Conservation (phyloP, 768 basidiomycete genomes). For the Russula compacta region DNA sequence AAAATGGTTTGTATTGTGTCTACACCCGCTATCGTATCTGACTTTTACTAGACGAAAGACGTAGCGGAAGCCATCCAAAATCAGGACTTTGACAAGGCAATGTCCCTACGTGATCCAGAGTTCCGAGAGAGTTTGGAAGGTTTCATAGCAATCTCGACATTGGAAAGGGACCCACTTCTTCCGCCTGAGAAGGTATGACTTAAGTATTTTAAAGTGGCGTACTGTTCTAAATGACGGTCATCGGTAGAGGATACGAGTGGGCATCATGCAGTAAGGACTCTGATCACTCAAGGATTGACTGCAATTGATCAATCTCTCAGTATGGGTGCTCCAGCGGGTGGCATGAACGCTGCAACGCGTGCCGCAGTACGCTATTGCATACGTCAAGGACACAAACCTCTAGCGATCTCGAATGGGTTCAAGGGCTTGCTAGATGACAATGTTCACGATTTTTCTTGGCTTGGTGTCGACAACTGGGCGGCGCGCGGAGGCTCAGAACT, state of each 20-base stretch:
- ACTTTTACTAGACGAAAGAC: constrained; percentile 59
- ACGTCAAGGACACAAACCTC: constrained; percentile 84
- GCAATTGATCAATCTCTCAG: constrained; percentile 32
- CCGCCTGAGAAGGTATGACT: constrained; percentile 27
- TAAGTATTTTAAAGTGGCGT: neutral
- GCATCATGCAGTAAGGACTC: constrained; percentile 67
- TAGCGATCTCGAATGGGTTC: constrained; percentile 94
- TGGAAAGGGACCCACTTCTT: constrained; percentile 34
- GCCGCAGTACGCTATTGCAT: constrained; percentile 91
- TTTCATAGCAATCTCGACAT: constrained; percentile 65
- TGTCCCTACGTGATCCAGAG: constrained; percentile 85
- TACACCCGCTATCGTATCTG: neutral
- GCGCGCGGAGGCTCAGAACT: constrained; percentile 95
- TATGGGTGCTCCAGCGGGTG: constrained; percentile 94
- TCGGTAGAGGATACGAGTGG: constrained; percentile 62
- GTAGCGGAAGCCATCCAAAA: constrained; percentile 74
- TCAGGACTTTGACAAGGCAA: constrained; percentile 80
- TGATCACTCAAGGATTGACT: neutral
- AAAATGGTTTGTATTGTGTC: constrained; percentile 45
- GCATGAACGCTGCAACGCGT: constrained; percentile 97
- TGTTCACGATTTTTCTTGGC: constrained; percentile 82
- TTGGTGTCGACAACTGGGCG: constrained; percentile 95
- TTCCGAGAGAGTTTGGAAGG: constrained; percentile 80
- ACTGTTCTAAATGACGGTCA: neutral
- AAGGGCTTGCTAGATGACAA: constrained; percentile 87